phyloP scores from a whole-genome alignment of 2,329 filamentous ascomycete species.

The Aspergillus tanneri region DNA sequence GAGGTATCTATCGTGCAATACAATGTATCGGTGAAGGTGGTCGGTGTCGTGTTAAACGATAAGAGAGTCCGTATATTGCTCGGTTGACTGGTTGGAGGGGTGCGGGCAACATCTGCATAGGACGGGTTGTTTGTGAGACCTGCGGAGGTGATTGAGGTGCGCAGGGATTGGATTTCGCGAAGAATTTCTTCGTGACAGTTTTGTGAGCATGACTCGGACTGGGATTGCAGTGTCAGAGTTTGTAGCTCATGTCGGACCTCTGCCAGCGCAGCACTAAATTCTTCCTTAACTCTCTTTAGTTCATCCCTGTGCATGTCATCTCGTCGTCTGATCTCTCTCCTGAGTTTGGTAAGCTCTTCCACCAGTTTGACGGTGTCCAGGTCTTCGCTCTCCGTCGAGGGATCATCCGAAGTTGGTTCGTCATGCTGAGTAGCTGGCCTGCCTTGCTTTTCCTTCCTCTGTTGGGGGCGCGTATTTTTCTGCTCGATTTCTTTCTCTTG shows the following conservation, averaged over 20 bases:
- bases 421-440: constrained; percentile 17
- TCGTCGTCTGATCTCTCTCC: constrained; percentile 21
- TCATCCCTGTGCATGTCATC: constrained; percentile 23
- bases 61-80: constrained; percentile 23
- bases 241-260: constrained; percentile 19
- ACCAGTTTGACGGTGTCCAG: constrained; percentile 10
- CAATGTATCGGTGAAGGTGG: constrained; percentile 17
- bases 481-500: constrained; percentile 21
- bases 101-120: constrained; percentile 22
- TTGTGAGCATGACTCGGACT: constrained; percentile 13
- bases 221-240: constrained; percentile 15
- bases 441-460: constrained; percentile 16
- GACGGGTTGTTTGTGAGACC: constrained; percentile 11
- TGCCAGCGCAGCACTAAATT: constrained; percentile 20
- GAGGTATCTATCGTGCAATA: constrained; percentile 6
- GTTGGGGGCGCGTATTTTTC: constrained; percentile 16
- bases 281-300: constrained; percentile 20
- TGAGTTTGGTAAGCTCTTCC: constrained; percentile 23
- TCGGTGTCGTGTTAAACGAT: constrained; percentile 17
- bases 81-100: constrained; percentile 15
- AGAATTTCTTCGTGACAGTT: constrained; percentile 21
- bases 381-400: constrained; percentile 17
- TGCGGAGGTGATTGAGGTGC: constrained; percentile 12
- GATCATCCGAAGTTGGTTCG: constrained; percentile 15
- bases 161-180: constrained; percentile 22